These are phyloP conservation scores for Fusarium avenaceum DNA, from an alignment of 2,329 filamentous ascomycete genomes.

Conservation along the genomic window DNA sequence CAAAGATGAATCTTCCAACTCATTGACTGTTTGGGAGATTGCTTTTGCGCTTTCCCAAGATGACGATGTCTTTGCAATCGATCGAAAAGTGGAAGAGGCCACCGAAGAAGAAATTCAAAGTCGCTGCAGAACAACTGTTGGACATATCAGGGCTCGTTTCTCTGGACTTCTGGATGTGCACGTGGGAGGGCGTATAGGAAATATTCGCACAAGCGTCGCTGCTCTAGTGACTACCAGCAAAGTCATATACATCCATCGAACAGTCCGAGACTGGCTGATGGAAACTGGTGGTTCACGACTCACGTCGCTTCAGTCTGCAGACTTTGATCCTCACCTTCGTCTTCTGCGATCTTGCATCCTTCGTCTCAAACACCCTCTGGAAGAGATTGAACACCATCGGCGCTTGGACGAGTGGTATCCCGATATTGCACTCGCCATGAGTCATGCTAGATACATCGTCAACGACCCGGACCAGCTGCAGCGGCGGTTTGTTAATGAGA, in stretches of 20 bases:
- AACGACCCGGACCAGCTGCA: constrained; percentile 21
- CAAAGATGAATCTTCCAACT: constrained; percentile 19
- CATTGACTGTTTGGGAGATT: constrained; percentile 16
- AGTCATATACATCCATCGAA: constrained; percentile 18
- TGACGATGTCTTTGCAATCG: neutral
- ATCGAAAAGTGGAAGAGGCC: neutral
- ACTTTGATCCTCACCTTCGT: constrained; percentile 14
- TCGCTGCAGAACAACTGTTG: neutral
- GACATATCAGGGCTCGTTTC: constrained; percentile 7
- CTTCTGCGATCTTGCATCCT: constrained; percentile 42
- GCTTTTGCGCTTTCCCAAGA: constrained; percentile 4
- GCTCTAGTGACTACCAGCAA: constrained; percentile 16
- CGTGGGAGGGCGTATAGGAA: neutral
- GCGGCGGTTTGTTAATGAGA: constrained; percentile 2
- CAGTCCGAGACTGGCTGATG: constrained; percentile 21
- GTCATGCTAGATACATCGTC: constrained; percentile 51
- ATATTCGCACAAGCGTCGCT: constrained; percentile 6
- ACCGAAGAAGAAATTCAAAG: constrained; percentile 3
- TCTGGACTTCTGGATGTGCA: constrained; percentile 1
- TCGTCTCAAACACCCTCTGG: constrained; percentile 52
- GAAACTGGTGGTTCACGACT: constrained; percentile 1
- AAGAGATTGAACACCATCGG: constrained; percentile 55
- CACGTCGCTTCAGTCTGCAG: neutral
- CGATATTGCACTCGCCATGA: constrained; percentile 55
- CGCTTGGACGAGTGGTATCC: constrained; percentile 58